phyloP scores from a whole-genome alignment of 176 grass and related monocot genomes.

The Cenchrus americanus region DNA sequence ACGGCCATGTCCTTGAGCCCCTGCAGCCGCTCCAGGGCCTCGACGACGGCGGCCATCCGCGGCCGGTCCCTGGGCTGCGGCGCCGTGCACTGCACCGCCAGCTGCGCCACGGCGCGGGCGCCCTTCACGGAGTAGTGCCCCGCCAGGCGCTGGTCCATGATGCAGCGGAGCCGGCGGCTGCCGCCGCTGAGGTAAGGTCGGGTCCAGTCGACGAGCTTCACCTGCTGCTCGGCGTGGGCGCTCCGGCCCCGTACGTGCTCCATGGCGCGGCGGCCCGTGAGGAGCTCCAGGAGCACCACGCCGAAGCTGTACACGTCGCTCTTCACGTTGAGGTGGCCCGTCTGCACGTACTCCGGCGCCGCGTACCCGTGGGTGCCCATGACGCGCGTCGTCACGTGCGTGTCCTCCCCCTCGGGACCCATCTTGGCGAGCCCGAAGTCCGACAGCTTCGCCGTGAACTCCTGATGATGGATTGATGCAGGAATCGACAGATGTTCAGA shows the following conservation, averaged over 20 bases:
- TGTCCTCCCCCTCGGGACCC: slow-evolving; percentile 86
- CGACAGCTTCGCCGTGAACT: slow-evolving; percentile 88
- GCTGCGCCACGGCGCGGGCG: slow-evolving; percentile 61
- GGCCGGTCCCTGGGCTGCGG: slow-evolving; percentile 73
- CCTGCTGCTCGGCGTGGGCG: slow-evolving; percentile 43
- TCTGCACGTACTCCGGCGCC: slow-evolving; percentile 93
- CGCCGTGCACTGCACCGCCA: slow-evolving; percentile 75
- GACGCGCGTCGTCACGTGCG: slow-evolving; percentile 93
- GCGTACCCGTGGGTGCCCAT: slow-evolving; percentile 99
- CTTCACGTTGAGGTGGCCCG: slow-evolving; percentile 83
- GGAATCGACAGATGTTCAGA: too few species aligned
- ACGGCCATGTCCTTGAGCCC: slow-evolving; percentile 93
- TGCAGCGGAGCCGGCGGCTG: slow-evolving; percentile 71
- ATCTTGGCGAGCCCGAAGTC: slow-evolving; percentile 97
- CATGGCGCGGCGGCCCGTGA: slow-evolving; percentile 83
- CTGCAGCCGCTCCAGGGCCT: slow-evolving; percentile 61
- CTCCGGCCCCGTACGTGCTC: slow-evolving; percentile 58
- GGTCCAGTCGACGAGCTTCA: slow-evolving; percentile 88
- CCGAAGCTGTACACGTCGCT: slow-evolving; percentile 96
- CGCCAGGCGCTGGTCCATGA: slow-evolving; percentile 67
- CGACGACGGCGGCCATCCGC: slow-evolving; percentile 57
- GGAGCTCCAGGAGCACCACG: slow-evolving; percentile 86
- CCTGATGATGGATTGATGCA: slow-evolving; percentile 35
- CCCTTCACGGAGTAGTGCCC: slow-evolving; percentile 87
- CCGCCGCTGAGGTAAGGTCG: slow-evolving; percentile 64